A percentile compares a stretch with the other conserved stretches of the same genome.
Evolutionary conservation across 139 green algal species (phyloP).

Genomic region (Closterium sp.): DNA sequence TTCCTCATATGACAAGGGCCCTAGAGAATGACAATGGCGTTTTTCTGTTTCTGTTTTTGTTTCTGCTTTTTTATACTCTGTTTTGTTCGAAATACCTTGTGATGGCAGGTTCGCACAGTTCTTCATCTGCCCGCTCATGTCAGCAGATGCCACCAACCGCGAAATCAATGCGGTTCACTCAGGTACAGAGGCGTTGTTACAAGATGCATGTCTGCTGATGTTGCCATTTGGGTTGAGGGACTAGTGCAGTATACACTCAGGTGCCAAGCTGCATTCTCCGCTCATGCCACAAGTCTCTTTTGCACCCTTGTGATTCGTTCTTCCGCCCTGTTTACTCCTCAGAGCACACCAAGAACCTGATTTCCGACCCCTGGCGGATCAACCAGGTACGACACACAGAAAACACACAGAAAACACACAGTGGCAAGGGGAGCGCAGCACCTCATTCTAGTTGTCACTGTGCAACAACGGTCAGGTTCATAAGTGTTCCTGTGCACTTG

Average conservation of each 20-base stretch:
- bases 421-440: not conserved
- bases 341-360: slow-evolving; percentile 88
- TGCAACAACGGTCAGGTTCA: not conserved
- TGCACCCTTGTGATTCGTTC: not conserved
- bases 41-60: not conserved
- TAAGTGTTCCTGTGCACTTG: not conserved
- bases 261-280: not conserved
- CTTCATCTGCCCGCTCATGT: slow-evolving; percentile 85
- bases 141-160: slow-evolving; percentile 65
- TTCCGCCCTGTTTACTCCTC: not conserved
- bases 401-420: too few species aligned
- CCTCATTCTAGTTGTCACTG: not conserved
- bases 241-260: too few species aligned
- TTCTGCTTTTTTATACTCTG: too few species aligned
- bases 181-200: slow-evolving; percentile 7
- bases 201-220: too few species aligned
- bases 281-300: not conserved
- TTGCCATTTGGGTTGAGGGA: too few species aligned
- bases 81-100: not conserved
- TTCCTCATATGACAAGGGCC: too few species aligned
- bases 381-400: slow-evolving; percentile 13
- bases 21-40: too few species aligned
- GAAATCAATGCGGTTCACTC: slow-evolving; percentile 78
- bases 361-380: slow-evolving; percentile 73
- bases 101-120: slow-evolving; percentile 66